phyloP scores from a whole-genome alignment of 208 protist species.

The Wallacemonas collosoma region DNA sequence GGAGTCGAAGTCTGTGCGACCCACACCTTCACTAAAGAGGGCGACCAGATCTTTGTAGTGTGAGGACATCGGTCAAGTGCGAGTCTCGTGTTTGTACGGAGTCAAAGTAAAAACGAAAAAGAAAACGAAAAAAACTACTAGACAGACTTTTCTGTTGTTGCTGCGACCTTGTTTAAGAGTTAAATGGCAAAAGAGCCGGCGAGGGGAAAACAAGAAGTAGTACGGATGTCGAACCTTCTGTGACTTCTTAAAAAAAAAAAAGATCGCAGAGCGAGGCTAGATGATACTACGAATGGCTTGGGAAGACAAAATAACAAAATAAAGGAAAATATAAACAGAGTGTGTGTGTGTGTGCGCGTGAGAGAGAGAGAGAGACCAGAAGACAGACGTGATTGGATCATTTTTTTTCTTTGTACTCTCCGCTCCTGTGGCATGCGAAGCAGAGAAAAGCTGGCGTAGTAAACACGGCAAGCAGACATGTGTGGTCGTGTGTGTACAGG shows the following conservation, averaged over 20 bases:
- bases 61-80: conserved; percentile 38
- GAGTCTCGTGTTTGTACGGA: no score
- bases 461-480: no score
- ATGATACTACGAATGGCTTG: neutral
- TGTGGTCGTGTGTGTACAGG: no score
- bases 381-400: neutral
- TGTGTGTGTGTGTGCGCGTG: neutral
- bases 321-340: neutral
- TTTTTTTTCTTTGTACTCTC: neutral
- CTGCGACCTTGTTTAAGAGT: no score
- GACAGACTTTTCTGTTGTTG: no score
- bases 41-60: conserved; percentile 58
- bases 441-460: no score
- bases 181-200: conserved; percentile 6
- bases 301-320: neutral
- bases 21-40: conserved; percentile 45
- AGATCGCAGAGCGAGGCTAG: conserved; percentile 1
- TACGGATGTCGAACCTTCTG: neutral
- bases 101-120: neutral
- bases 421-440: no score
- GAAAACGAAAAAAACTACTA: conserved; percentile 1
- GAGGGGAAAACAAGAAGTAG: conserved; percentile 9
- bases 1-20: conserved; percentile 50
- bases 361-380: conserved; percentile 7
- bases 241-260: neutral